Conservation (phyloP, 202 grass and related monocot genomes). For the Cymbopogon flexuosus region DNA sequence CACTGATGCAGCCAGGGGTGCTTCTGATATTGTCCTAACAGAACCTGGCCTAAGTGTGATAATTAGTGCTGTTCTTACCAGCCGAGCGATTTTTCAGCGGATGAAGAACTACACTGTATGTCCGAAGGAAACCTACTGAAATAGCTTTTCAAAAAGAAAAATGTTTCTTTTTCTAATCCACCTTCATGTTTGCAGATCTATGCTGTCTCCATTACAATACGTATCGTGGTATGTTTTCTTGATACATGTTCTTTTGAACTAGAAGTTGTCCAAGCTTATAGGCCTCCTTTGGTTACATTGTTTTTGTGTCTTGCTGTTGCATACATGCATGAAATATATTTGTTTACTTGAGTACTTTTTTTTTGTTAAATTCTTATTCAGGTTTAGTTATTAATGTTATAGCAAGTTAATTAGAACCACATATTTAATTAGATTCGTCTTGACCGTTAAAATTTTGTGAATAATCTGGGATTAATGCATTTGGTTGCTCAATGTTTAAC, state of each 20-base stretch:
- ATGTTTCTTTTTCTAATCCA: constrained; percentile 17
- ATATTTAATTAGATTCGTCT: constrained; percentile 3
- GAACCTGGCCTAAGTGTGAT: constrained; percentile 93
- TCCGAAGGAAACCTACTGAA: neutral
- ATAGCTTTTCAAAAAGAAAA: neutral
- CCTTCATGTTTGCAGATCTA: constrained; percentile 59
- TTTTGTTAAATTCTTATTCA: constrained; percentile 1
- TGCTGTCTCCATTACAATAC: constrained; percentile 90
- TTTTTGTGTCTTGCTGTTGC: neutral
- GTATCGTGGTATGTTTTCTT: constrained; percentile 70
- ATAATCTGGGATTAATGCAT: neutral
- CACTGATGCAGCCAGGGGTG: constrained; percentile 79
- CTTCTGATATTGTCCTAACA: constrained; percentile 89
- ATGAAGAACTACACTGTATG: constrained; percentile 98
- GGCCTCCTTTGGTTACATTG: neutral
- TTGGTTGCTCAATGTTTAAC: neutral
- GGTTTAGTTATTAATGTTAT: neutral
- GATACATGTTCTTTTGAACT: neutral
- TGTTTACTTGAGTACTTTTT: neutral
- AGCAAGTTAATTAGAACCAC: neutral
- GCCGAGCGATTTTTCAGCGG: constrained; percentile 86
- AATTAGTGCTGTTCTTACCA: constrained; percentile 81
- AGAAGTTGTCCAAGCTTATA: neutral
- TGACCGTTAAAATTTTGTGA: neutral
- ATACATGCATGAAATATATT: neutral